Conservation (phyloP, 208 protist genomes). For the Leishmania arabica region DNA sequence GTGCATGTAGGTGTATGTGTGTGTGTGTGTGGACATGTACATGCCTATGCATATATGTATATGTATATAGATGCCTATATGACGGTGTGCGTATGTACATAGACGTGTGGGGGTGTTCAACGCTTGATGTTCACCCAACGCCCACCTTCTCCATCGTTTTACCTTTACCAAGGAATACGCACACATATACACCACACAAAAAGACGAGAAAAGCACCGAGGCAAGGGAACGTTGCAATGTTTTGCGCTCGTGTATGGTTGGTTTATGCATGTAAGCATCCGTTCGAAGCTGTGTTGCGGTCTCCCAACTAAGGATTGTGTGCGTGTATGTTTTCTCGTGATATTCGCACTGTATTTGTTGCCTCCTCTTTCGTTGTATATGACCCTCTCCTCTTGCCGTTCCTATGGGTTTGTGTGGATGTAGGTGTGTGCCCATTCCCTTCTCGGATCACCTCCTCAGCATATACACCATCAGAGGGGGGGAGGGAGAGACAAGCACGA, state of each 20-base stretch:
- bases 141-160: not conserved
- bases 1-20: not conserved
- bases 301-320: not conserved
- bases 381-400: not conserved
- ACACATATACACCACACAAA: too few relatives aligned
- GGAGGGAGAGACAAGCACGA: not conserved
- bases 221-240: too few relatives aligned
- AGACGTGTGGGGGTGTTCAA: not conserved
- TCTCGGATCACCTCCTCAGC: not conserved
- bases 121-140: not conserved
- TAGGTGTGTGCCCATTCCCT: not conserved
- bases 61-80: conserved; percentile 13
- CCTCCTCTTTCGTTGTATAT: not conserved
- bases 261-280: too few relatives aligned
- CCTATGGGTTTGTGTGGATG: conserved; percentile 2
- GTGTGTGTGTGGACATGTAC: too few relatives aligned
- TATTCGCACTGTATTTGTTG: not conserved
- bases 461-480: not conserved
- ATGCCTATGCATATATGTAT: conserved; percentile 1
- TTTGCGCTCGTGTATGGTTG: not conserved
- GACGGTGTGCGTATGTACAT: not conserved
- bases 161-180: not conserved
- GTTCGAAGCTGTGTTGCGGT: too few relatives aligned
- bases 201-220: too few relatives aligned
- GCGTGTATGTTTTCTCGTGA: not conserved